Conservation (phyloP, 2,329 filamentous ascomycete species). For the Dactylonectria macrodidyma region DNA sequence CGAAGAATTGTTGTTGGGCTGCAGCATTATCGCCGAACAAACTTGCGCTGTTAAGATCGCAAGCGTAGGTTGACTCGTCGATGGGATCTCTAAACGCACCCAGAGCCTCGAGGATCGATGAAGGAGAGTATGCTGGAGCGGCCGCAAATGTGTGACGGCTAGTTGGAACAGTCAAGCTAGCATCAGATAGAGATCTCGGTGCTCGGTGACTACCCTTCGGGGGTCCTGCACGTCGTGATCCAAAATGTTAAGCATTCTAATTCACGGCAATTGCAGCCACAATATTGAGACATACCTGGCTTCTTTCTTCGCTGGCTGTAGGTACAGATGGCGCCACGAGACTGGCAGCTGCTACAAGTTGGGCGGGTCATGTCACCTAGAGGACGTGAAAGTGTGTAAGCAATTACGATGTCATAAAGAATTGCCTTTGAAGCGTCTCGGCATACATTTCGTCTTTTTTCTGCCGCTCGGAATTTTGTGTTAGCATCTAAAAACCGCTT, state of each 20-base stretch:
- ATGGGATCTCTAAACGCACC: too few relatives aligned
- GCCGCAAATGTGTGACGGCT: too few relatives aligned
- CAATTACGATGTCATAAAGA: neutral
- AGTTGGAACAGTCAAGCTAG: too few relatives aligned
- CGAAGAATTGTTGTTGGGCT: neutral
- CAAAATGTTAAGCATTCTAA: too few relatives aligned
- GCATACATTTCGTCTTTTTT: neutral
- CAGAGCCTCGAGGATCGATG: too few relatives aligned
- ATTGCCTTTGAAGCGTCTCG: neutral
- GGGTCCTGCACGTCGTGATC: neutral
- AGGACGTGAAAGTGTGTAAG: neutral
- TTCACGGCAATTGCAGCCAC: neutral
- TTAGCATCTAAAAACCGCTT: neutral
- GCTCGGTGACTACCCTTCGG: neutral
- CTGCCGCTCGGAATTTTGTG: neutral
- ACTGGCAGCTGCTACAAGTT: neutral
- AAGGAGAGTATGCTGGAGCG: too few relatives aligned
- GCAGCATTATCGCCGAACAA: too few relatives aligned
- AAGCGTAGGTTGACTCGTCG: too few relatives aligned
- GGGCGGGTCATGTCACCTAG: neutral
- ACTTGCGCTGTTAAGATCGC: too few relatives aligned
- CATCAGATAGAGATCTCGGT: too few relatives aligned
- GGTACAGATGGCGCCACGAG: neutral
- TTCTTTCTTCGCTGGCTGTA: constrained; percentile 4
- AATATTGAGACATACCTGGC: neutral